phyloP scores from a whole-genome alignment of 2,329 filamentous ascomycete species.

The Fusarium cicatricum region DNA sequence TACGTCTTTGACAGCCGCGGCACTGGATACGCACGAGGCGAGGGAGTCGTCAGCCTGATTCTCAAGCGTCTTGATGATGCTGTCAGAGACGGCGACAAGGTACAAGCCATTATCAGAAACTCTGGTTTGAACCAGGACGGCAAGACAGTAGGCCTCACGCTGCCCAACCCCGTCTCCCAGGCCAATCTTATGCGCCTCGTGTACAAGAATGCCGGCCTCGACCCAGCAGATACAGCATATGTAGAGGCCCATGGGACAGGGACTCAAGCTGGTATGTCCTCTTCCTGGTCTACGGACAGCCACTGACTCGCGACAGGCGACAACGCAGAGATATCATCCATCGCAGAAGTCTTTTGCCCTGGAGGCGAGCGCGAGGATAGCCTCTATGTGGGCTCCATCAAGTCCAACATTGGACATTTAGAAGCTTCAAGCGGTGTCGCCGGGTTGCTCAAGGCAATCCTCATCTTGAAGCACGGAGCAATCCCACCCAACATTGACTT shows the following conservation, averaged over 20 bases:
- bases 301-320: constrained; percentile 17
- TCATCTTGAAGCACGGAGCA: constrained; percentile 19
- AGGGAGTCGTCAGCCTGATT: constrained; percentile 48
- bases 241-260: constrained; percentile 39
- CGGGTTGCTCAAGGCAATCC: constrained; percentile 18
- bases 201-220: constrained; percentile 40
- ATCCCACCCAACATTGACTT: constrained; percentile 24
- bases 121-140: constrained; percentile 21
- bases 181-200: constrained; percentile 42
- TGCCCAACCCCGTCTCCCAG: constrained; percentile 48
- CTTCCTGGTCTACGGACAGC: background rate
- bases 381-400: constrained; percentile 25
- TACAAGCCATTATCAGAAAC: constrained; percentile 46
- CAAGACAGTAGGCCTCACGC: constrained; percentile 46
- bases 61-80: constrained; percentile 56
- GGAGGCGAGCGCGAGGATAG: background rate
- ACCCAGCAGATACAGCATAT: constrained; percentile 34
- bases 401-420: constrained; percentile 24
- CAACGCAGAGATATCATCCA: constrained; percentile 21
- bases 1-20: constrained; percentile 36
- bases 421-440: constrained; percentile 27
- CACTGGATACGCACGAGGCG: constrained; percentile 56
- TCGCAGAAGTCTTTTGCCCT: constrained; percentile 23
- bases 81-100: constrained; percentile 50
- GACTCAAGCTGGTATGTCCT: constrained; percentile 23